phyloP scores from a whole-genome alignment of 2,329 filamentous ascomycete genomes.

The Pseudofabraea citricarpa region DNA sequence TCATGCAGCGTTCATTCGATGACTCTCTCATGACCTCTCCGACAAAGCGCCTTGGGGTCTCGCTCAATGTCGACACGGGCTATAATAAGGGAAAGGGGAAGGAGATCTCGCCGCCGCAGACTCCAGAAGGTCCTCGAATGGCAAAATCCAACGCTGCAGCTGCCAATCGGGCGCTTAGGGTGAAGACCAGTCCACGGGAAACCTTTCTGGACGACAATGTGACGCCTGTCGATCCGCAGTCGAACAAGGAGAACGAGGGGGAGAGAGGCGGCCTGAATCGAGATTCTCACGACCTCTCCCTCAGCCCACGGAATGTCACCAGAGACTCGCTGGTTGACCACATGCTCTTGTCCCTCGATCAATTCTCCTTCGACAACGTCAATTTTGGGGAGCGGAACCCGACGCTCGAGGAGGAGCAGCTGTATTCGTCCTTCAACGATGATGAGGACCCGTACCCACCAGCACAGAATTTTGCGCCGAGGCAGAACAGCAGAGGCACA shows the following conservation, averaged over 20 bases:
- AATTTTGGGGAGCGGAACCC: conserved; percentile 18
- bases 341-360: conserved; percentile 89
- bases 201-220: conserved; percentile 30
- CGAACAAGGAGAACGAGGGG: conserved; percentile 18
- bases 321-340: conserved; percentile 92
- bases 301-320: conserved; percentile 70
- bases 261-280: conserved; percentile 14
- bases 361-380: conserved; percentile 54
- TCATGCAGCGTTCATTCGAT: conserved; percentile 22
- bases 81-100: conserved; percentile 21
- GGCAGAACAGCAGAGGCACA: conserved; percentile 13
- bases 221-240: conserved; percentile 24
- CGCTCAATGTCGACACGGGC: conserved; percentile 24
- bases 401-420: conserved; percentile 21
- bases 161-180: conserved; percentile 23
- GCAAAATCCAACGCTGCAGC: conserved; percentile 17
- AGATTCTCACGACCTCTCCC: conserved; percentile 69
- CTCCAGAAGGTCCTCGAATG: conserved; percentile 16
- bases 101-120: conserved; percentile 21
- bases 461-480: conserved; percentile 18
- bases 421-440: conserved; percentile 21
- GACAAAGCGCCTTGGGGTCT: conserved; percentile 23
- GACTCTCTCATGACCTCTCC: conserved; percentile 19
- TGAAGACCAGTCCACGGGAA: conserved; percentile 18
- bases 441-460: conserved; percentile 24